These are phyloP conservation scores for Neopestalotiopsis clavispora DNA, from an alignment of 2,329 filamentous ascomycete genomes.

Conservation along the genomic window DNA sequence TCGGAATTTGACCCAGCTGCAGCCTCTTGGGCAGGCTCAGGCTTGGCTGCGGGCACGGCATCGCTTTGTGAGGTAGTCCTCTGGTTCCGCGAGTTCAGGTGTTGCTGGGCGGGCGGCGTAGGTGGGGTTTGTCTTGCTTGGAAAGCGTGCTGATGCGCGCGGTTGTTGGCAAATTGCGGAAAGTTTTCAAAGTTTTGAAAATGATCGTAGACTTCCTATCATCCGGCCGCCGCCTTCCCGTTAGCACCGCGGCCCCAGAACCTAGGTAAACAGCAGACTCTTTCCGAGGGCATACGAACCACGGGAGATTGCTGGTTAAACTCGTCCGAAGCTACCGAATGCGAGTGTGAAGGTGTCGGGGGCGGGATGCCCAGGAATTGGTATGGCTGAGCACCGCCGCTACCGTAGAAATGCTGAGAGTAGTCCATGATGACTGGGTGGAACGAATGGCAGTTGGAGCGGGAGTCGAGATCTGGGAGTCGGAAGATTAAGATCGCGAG, in stretches of 20 bases:
- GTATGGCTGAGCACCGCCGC: conserved; percentile 49
- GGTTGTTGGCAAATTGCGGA: conserved; percentile 44
- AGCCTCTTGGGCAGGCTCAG: conserved; percentile 45
- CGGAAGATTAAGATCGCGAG: neutral
- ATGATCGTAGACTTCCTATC: conserved; percentile 56
- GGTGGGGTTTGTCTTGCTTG: conserved; percentile 57
- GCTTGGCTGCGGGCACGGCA: conserved; percentile 40
- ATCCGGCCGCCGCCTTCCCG: conserved; percentile 38
- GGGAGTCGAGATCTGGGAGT: neutral
- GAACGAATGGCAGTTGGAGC: neutral
- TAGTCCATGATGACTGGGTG: conserved; percentile 52
- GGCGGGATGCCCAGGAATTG: conserved; percentile 60
- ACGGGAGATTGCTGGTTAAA: conserved; percentile 60
- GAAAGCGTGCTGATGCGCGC: conserved; percentile 35
- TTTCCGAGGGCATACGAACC: conserved; percentile 44
- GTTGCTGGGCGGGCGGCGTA: conserved; percentile 52
- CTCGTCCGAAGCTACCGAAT: conserved; percentile 59
- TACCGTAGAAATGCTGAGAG: conserved; percentile 54
- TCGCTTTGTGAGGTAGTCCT: conserved; percentile 34
- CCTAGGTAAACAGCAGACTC: conserved; percentile 14
- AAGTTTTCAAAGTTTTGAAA: conserved; percentile 53
- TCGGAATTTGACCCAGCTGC: conserved; percentile 57
- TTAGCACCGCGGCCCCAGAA: conserved; percentile 10
- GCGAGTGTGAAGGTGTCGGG: conserved; percentile 60
- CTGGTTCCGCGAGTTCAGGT: conserved; percentile 30